phyloP scores from a whole-genome alignment of 1,284 basidiomycete species.

The Cystobasidium sp. region DNA sequence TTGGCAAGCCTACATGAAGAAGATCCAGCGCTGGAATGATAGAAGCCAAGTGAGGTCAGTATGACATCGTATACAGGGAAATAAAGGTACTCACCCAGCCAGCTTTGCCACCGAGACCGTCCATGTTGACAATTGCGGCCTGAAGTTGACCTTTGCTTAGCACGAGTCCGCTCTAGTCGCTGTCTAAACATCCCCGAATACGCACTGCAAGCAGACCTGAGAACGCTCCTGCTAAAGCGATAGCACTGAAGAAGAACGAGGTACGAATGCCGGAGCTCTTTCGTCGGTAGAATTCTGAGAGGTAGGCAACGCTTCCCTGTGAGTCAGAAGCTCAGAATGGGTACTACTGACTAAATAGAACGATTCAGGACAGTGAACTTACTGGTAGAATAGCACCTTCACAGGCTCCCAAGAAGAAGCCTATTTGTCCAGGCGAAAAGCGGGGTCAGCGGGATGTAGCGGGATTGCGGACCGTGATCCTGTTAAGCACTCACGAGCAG shows the following conservation, averaged over 20 bases:
- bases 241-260: constrained; percentile 58
- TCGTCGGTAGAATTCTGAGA: constrained; percentile 40
- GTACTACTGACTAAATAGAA: not conserved
- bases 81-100: constrained; percentile 54
- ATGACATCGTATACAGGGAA: not conserved
- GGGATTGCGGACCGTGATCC: not conserved
- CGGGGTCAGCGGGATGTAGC: not conserved
- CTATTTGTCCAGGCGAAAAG: not conserved
- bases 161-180: too few relatives aligned
- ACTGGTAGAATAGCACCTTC: constrained; percentile 44
- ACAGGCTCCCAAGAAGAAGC: constrained; percentile 63
- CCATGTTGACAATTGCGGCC: constrained; percentile 57
- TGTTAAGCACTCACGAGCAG: constrained; percentile 62
- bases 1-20: constrained; percentile 13
- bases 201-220: constrained; percentile 57
- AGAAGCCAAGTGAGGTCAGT: not conserved
- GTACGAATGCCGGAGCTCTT: constrained; percentile 6
- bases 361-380: not conserved
- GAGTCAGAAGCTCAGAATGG: not conserved
- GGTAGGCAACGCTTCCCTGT: constrained; percentile 28
- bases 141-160: too few relatives aligned
- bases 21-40: constrained; percentile 37
- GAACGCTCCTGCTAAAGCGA: constrained; percentile 58
- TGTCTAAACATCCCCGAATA: too few relatives aligned
- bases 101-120: constrained; percentile 55